Conservation (phyloP, 768 basidiomycete genomes). For the Austroboletus festivus region DNA sequence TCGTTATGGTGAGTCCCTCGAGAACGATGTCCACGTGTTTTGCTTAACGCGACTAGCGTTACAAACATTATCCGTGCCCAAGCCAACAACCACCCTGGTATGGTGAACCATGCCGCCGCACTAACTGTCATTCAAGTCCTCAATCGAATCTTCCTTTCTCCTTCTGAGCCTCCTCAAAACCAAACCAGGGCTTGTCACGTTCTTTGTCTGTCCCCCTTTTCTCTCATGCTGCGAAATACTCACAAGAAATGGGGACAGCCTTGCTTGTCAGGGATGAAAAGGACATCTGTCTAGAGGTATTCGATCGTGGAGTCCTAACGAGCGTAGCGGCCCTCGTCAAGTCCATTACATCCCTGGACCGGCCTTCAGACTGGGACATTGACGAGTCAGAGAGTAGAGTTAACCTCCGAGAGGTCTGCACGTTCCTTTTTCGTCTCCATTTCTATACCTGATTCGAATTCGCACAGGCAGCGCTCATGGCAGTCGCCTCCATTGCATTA, state of each 20-base stretch:
- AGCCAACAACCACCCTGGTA: slow-evolving; percentile 26
- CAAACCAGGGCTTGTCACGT: slow-evolving; percentile 73
- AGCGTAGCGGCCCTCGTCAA: slow-evolving; percentile 52
- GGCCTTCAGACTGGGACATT: slow-evolving; percentile 55
- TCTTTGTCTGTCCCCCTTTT: slow-evolving; percentile 49
- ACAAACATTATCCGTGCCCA: slow-evolving; percentile 61
- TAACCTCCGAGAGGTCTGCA: slow-evolving; percentile 59
- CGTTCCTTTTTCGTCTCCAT: not conserved
- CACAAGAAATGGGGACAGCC: slow-evolving; percentile 35
- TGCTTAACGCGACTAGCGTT: slow-evolving; percentile 37
- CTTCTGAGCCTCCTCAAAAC: slow-evolving; percentile 39
- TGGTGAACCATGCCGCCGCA: slow-evolving; percentile 44
- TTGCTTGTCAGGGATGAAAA: slow-evolving; percentile 70
- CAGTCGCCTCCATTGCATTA: slow-evolving; percentile 69
- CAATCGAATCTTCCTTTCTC: slow-evolving; percentile 52
- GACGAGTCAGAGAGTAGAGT: slow-evolving; percentile 61
- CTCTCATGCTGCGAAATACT: not conserved
- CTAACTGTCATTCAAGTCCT: slow-evolving; percentile 69
- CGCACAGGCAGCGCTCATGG: slow-evolving; percentile 64
- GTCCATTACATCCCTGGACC: slow-evolving; percentile 49
- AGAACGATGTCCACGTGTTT: not conserved
- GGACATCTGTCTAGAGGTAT: slow-evolving; percentile 62
- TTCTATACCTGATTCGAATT: slow-evolving; percentile 1
- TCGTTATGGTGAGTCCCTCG: slow-evolving; percentile 55
- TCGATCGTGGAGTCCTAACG: slow-evolving; percentile 63